Evolutionary conservation across 495 filamentous ascomycete species (phyloP).

Genomic region (Alectoria sarmentosa): DNA sequence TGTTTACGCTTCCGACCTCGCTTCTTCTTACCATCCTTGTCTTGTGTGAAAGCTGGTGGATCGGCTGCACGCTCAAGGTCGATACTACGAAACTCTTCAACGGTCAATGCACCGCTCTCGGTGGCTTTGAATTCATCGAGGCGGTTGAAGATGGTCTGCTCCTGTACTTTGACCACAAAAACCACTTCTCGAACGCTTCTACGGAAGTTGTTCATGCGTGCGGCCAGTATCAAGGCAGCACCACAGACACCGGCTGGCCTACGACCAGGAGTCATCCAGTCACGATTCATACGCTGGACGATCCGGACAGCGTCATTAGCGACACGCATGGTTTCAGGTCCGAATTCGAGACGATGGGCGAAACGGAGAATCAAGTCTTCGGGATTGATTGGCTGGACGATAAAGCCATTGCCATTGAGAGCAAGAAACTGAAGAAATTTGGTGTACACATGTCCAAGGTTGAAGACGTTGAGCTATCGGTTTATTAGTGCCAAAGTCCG

Average conservation of each 20-base stretch:
- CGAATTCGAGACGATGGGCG: slow-evolving; percentile 83
- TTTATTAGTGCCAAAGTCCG: slow-evolving; percentile 23
- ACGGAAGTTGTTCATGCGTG: slow-evolving; percentile 95
- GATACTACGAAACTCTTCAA: slow-evolving; percentile 76
- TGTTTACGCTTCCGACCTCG: slow-evolving; percentile 36
- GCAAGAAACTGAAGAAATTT: slow-evolving; percentile 49
- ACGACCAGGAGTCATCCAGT: slow-evolving; percentile 93
- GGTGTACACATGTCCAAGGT: slow-evolving; percentile 68
- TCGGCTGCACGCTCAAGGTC: slow-evolving; percentile 60
- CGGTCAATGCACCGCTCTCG: slow-evolving; percentile 67
- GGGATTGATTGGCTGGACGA: slow-evolving; percentile 58
- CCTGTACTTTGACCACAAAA: slow-evolving; percentile 91
- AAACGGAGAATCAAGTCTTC: slow-evolving; percentile 87
- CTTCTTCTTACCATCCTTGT: slow-evolving; percentile 41
- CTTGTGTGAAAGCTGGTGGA: slow-evolving; percentile 74
- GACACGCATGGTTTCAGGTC: slow-evolving; percentile 63
- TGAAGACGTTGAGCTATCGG: slow-evolving; percentile 75
- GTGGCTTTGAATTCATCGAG: slow-evolving; percentile 84
- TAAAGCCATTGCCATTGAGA: slow-evolving; percentile 46
- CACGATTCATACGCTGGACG: slow-evolving; percentile 83
- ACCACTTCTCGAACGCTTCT: slow-evolving; percentile 88
- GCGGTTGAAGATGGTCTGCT: slow-evolving; percentile 80
- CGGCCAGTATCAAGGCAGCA: slow-evolving; percentile 87
- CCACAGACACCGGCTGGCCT: slow-evolving; percentile 91
- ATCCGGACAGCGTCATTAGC: slow-evolving; percentile 79